Evolutionary conservation across 169 alveolate genomes (phyloP), one percentile per base, ranked within the genome.

Genomic region (Neospora caninum): DNA sequence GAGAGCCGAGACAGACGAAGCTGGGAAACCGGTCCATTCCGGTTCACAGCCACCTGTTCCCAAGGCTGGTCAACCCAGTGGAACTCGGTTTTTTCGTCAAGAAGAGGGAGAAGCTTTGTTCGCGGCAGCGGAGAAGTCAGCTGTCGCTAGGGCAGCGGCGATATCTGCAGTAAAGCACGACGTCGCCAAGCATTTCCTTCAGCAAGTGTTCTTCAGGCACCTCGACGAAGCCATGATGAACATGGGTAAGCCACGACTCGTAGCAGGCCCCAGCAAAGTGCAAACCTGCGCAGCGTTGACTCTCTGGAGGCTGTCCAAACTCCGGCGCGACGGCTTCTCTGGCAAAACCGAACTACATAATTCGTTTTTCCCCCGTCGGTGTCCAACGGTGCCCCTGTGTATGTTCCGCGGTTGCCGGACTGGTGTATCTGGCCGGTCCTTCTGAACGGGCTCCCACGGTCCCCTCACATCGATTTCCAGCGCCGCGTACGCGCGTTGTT

Each of bases 61-160:
- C 58, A 7, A 4, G 58, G n/a, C n/a, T n/a, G 58, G 13, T 49
- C 58, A 49, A 49, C 13, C 58, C 58, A 13, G 58, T 49, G 58
- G 13, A 7, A 49, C 58, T 7, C 22, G 58, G 58, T 49, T 49
- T n/a, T n/a, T n/a, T 13, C 58, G 58, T 13, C 58, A 64, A 78
- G 45, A n/a, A 20, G 45, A 36, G 43, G 41, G 89, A 20, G 89
- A 16, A 73, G 86, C 20, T 31, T 20, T 78, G 43, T 9, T 39
- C 64, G 89, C 58, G 41, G 89, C 41, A 29, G 89, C 89, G 16
- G 64, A 41, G 64, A 22, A 31, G 2, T 82, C 89, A 9, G 89
- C 89, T 0, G 89, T 82, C 6, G 89, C 89, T 22, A 64, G 39
- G 9, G 89, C 89, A 29, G 89, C 31, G 53, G 67, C 89, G n/a